Conservation (phyloP, 1,139 yeast genomes). For the Pneumocystis murina region DNA sequence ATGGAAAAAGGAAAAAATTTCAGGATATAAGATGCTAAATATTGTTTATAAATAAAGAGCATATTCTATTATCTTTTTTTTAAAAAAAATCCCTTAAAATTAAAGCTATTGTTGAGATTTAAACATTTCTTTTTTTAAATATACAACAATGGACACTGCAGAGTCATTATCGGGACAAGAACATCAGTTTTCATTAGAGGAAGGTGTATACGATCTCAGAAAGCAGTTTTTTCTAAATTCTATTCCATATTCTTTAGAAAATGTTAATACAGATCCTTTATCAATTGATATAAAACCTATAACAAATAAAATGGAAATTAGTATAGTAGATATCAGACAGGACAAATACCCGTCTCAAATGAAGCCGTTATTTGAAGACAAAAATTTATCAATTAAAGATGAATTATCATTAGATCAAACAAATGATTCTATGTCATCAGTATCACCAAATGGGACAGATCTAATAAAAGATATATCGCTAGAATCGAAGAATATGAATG, state of each 20-base stretch:
- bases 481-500: background rate
- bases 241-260: background rate
- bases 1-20: no score
- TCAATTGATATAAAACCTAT: background rate
- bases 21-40: no score
- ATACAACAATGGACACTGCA: background rate
- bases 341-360: background rate
- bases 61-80: background rate
- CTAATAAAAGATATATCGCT: background rate
- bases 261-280: background rate
- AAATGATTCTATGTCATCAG: background rate
- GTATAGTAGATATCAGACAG: background rate
- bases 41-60: no score
- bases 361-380: background rate
- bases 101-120: background rate
- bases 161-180: background rate
- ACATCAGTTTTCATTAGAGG: background rate
- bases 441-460: slow-evolving; percentile 1
- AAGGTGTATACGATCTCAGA: background rate
- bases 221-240: background rate
- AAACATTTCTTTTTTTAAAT: background rate
- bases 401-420: background rate
- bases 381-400: background rate
- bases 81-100: background rate
- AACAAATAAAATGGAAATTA: background rate